A percentile compares a stretch with the other conserved stretches of the same genome.
Conservation (phyloP, 768 basidiomycete genomes). For the Tricholoma terreum region DNA sequence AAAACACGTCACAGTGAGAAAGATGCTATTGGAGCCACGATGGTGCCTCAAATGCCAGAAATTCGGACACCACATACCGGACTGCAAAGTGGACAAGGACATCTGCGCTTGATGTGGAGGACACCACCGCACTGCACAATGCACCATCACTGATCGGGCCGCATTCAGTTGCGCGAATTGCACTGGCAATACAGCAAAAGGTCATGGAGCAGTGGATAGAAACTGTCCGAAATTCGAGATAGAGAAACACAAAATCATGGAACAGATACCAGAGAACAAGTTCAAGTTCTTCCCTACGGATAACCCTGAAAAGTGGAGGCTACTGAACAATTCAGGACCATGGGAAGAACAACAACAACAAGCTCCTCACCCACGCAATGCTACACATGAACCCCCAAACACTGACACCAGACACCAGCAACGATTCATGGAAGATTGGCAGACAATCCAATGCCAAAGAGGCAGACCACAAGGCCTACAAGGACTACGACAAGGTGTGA, state of each 20-base stretch:
- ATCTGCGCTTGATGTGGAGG: constrained; percentile 13
- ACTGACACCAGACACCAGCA: neutral
- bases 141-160: constrained; percentile 9
- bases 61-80: constrained; percentile 10
- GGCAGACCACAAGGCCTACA: neutral
- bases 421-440: neutral
- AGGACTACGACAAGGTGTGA: neutral
- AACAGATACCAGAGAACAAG: constrained; percentile 10
- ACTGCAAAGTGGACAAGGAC: constrained; percentile 8
- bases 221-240: constrained; percentile 14
- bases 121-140: constrained; percentile 15
- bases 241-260: constrained; percentile 7
- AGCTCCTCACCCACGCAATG: neutral
- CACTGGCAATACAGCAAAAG: constrained; percentile 2
- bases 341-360: neutral
- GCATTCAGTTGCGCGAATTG: constrained; percentile 24
- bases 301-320: constrained; percentile 8
- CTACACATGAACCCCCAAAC: neutral
- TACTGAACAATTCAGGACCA: neutral
- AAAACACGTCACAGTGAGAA: constrained; percentile 10
- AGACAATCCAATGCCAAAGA: neutral
- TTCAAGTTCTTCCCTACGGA: constrained; percentile 14
- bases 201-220: constrained; percentile 27
- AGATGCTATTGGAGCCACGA: constrained; percentile 17
- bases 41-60: neutral